Conservation (phyloP, 2,329 filamentous ascomycete genomes). For the Penicillium nordicum region DNA sequence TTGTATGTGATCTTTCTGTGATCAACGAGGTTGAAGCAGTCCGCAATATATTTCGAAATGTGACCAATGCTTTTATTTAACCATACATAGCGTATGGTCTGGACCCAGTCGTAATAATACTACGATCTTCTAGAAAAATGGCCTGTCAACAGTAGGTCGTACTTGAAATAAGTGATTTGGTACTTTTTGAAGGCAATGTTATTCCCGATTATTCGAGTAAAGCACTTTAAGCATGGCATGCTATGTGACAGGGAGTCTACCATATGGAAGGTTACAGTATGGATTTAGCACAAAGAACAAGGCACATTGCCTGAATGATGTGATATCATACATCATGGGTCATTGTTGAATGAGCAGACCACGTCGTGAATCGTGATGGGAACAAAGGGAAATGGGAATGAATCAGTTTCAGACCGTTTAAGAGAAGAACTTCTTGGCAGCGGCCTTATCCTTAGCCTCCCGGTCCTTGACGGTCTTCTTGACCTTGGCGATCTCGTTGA, state of each 20-base stretch:
- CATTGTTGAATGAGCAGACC: constrained; percentile 6
- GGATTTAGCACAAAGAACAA: not conserved
- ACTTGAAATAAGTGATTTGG: not conserved
- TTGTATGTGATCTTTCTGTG: not conserved
- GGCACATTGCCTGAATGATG: constrained; percentile 13
- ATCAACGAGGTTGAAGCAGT: not conserved
- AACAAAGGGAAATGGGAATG: not conserved
- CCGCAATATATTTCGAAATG: not conserved
- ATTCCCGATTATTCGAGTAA: not conserved
- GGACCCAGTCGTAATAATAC: not conserved
- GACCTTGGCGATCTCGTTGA: constrained; percentile 70
- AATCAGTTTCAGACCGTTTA: constrained; percentile 31
- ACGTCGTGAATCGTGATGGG: constrained; percentile 29
- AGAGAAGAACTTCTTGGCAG: constrained; percentile 86
- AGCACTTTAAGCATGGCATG: not conserved
- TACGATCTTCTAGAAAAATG: not conserved
- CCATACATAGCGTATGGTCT: not conserved
- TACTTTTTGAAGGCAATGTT: not conserved
- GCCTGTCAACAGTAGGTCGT: not conserved
- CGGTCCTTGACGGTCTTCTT: constrained; percentile 72
- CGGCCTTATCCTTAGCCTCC: constrained; percentile 84
- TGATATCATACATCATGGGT: constrained; percentile 28
- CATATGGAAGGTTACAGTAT: not conserved
- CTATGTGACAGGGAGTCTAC: not conserved
- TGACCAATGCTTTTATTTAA: not conserved